phyloP scores from a whole-genome alignment of 2,329 filamentous ascomycete species.

The Ceratocystis smalleyi region DNA sequence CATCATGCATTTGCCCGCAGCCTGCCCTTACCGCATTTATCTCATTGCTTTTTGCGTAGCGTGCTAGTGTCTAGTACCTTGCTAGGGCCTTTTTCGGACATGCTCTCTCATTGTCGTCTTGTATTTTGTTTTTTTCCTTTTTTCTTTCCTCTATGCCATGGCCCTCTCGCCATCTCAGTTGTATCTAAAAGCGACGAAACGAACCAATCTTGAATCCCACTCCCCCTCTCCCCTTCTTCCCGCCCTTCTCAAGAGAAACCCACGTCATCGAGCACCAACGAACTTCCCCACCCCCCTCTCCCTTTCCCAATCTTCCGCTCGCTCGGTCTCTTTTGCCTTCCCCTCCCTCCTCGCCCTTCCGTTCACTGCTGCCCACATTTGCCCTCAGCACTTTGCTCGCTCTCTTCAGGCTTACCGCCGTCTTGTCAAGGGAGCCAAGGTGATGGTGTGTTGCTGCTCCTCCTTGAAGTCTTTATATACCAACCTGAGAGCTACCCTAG shows the following conservation, averaged over 20 bases:
- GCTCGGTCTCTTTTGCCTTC: background rate
- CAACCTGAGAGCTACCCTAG: slow-evolving; percentile 1
- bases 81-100: too few relatives aligned
- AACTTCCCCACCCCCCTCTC: background rate
- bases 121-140: background rate
- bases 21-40: background rate
- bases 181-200: background rate
- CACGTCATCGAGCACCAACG: too few relatives aligned
- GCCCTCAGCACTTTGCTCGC: background rate
- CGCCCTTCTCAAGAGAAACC: background rate
- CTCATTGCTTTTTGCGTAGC: background rate
- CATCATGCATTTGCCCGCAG: too few relatives aligned
- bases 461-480: background rate
- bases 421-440: background rate
- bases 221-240: background rate
- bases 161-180: background rate
- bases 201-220: background rate
- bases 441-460: background rate
- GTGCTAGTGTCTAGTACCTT: too few relatives aligned
- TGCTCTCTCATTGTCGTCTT: background rate
- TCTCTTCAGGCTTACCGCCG: background rate
- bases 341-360: background rate
- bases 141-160: background rate
- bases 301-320: background rate
- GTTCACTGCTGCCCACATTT: background rate